Conservation (phyloP, 1,139 yeast species). For the Suhomyces bribrorum region DNA sequence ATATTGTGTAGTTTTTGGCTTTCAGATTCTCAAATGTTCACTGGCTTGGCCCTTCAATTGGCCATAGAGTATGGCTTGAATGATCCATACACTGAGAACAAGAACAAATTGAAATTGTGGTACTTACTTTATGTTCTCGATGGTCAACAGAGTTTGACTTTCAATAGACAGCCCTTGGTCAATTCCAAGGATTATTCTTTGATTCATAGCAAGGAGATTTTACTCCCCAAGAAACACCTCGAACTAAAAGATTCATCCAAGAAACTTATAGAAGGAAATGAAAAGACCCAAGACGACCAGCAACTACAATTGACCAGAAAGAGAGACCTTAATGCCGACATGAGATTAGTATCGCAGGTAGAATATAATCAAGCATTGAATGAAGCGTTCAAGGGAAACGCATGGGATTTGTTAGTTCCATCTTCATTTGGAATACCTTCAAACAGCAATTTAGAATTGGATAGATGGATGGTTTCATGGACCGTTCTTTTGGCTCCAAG, state of each 20-base stretch:
- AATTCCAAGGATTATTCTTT: constrained; percentile 48
- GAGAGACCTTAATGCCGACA: constrained; percentile 35
- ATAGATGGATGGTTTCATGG: constrained; percentile 84
- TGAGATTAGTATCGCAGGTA: constrained; percentile 69
- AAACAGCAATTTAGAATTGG: constrained; percentile 63
- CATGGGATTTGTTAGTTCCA: constrained; percentile 64
- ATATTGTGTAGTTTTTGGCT: constrained; percentile 73
- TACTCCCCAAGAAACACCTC: constrained; percentile 19
- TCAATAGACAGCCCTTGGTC: constrained; percentile 58
- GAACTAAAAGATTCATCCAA: constrained; percentile 1
- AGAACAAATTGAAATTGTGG: constrained; percentile 62
- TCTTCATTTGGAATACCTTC: constrained; percentile 68
- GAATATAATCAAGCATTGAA: constrained; percentile 69
- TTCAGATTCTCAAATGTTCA: constrained; percentile 62
- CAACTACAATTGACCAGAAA: constrained; percentile 13
- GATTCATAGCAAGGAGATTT: constrained; percentile 39
- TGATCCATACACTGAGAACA: constrained; percentile 30
- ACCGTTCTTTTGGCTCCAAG: constrained; percentile 67
- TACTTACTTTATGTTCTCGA: constrained; percentile 66
- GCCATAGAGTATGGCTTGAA: constrained; percentile 59
- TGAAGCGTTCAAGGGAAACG: constrained; percentile 59
- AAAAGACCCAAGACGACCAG: background rate
- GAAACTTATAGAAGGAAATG: background rate
- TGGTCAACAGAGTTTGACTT: constrained; percentile 68
- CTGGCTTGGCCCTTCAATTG: constrained; percentile 65